phyloP scores from a whole-genome alignment of 2,329 filamentous ascomycete genomes.

The Colletotrichum sp. region DNA sequence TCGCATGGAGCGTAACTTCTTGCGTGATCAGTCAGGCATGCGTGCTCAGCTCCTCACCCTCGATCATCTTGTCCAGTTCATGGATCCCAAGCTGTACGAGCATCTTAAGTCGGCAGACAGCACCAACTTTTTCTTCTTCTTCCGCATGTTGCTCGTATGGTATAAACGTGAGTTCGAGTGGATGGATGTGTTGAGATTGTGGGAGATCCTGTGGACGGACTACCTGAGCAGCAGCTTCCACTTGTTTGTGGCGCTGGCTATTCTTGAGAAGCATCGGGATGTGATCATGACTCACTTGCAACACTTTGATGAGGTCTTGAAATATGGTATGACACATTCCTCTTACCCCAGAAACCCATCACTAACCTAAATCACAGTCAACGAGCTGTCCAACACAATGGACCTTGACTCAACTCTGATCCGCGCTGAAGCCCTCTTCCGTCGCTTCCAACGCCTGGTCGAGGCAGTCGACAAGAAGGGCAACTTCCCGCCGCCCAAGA shows the following conservation, averaged over 20 bases:
- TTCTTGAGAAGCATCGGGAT: conserved; percentile 93
- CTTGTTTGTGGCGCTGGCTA: conserved; percentile 90
- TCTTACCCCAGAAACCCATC: neutral
- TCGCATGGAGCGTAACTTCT: conserved; percentile 96
- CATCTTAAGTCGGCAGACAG: conserved; percentile 90
- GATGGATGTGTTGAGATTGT: conserved; percentile 83
- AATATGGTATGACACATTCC: conserved; percentile 74
- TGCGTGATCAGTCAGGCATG: conserved; percentile 97
- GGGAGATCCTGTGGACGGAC: conserved; percentile 96
- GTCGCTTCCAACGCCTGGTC: conserved; percentile 84
- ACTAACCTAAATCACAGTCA: conserved; percentile 62
- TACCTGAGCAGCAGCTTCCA: conserved; percentile 89
- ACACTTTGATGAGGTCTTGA: conserved; percentile 96
- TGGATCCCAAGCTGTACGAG: conserved; percentile 92
- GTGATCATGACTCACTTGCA: conserved; percentile 94
- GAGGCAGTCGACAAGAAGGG: conserved; percentile 92
- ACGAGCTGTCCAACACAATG: conserved; percentile 92
- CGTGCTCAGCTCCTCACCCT: conserved; percentile 87
- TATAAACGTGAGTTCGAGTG: conserved; percentile 97
- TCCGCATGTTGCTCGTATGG: conserved; percentile 98
- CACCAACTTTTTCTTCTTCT: conserved; percentile 99
- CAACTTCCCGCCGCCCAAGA: conserved; percentile 72
- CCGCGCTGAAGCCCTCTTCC: conserved; percentile 87
- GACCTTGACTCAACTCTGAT: conserved; percentile 87
- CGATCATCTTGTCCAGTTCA: conserved; percentile 93